phyloP scores from a whole-genome alignment of 2,329 filamentous ascomycete genomes.

The Davidsoniella virescens region DNA sequence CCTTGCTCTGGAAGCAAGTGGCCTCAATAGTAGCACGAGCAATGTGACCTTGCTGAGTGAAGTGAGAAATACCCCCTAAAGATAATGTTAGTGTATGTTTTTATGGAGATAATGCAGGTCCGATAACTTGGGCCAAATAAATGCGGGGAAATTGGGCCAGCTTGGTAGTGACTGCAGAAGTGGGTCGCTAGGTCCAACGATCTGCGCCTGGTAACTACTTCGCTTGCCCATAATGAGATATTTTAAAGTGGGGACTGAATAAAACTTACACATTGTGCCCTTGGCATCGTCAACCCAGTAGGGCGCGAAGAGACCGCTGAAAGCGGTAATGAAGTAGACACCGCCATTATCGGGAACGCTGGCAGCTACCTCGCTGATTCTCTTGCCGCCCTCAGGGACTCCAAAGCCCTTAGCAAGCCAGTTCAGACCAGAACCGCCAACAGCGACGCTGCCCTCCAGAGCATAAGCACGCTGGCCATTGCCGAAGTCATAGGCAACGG shows the following conservation, averaged over 20 bases:
- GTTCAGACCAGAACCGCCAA: conserved; percentile 66
- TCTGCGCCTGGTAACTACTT: too few relatives aligned
- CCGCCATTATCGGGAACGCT: conserved; percentile 58
- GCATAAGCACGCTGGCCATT: conserved; percentile 49
- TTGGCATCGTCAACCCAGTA: conserved; percentile 93
- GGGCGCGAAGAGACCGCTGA: conserved; percentile 77
- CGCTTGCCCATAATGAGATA: conserved; percentile 2
- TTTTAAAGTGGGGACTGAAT: neutral
- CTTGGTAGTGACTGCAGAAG: neutral
- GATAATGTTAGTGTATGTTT: conserved; percentile 4
- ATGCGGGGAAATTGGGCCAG: neutral
- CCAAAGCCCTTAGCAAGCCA: conserved; percentile 51
- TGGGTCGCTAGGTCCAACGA: neutral
- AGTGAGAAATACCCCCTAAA: conserved; percentile 63
- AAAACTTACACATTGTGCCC: conserved; percentile 57
- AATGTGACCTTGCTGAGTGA: conserved; percentile 73
- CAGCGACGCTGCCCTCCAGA: conserved; percentile 69
- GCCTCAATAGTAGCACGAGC: conserved; percentile 80
- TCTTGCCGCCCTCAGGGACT: too few relatives aligned
- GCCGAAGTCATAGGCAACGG: conserved; percentile 71
- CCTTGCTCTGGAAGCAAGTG: conserved; percentile 83
- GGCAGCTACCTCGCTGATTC: conserved; percentile 28
- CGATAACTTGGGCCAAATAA: neutral
- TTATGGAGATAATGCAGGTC: neutral
- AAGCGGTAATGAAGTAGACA: conserved; percentile 75